Conservation (phyloP, 805 yeast genomes). For the Zygotorulaspora danielsina region DNA sequence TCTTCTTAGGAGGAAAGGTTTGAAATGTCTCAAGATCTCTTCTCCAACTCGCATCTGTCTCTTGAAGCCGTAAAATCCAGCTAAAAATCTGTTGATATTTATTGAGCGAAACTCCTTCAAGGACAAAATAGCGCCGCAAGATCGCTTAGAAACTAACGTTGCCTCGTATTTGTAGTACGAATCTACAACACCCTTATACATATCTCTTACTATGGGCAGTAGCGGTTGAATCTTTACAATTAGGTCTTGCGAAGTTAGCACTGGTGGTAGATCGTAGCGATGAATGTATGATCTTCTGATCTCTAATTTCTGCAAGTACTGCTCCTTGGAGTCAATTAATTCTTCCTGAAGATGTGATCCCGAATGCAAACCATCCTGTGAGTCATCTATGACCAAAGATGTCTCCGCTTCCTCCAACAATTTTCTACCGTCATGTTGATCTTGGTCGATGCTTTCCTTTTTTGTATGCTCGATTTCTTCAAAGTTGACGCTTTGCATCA, state of each 20-base stretch:
- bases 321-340: neutral
- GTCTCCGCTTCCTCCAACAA: slow-evolving; percentile 4
- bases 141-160: slow-evolving; percentile 36
- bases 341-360: neutral
- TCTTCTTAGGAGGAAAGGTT: slow-evolving; percentile 30
- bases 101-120: slow-evolving; percentile 44
- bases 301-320: slow-evolving; percentile 1
- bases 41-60: slow-evolving; percentile 51
- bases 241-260: slow-evolving; percentile 30
- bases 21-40: slow-evolving; percentile 37
- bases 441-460: neutral
- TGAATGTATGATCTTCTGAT: slow-evolving; percentile 19
- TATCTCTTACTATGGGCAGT: slow-evolving; percentile 35
- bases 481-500: slow-evolving; percentile 8
- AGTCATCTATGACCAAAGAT: slow-evolving; percentile 1
- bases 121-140: slow-evolving; percentile 44
- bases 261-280: slow-evolving; percentile 25
- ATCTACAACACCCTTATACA: slow-evolving; percentile 42
- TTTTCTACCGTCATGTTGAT: slow-evolving; percentile 1
- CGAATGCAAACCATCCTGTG: neutral
- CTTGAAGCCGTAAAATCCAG: slow-evolving; percentile 59
- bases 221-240: slow-evolving; percentile 31
- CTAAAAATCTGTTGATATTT: slow-evolving; percentile 44
- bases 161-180: slow-evolving; percentile 54
- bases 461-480: slow-evolving; percentile 3